phyloP scores from a whole-genome alignment of 202 grass and related monocot genomes.

The Dendrocalamus latiflorus region DNA sequence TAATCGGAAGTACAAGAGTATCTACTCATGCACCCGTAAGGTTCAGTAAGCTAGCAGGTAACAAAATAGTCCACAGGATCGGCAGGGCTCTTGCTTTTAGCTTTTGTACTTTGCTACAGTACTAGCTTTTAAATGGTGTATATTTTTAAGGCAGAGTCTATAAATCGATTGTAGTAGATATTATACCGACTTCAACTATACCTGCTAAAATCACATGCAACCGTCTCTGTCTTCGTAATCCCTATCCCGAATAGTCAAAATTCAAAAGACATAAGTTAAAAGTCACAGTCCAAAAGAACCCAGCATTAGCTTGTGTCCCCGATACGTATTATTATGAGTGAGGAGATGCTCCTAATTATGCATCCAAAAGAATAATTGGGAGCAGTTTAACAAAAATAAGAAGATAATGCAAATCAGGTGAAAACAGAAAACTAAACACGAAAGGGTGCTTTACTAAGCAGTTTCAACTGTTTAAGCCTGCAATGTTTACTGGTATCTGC shows the following conservation, averaged over 20 bases:
- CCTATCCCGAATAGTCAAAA: no score
- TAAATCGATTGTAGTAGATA: no score
- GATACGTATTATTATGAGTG: neutral
- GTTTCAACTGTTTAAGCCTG: neutral
- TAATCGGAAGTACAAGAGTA: neutral
- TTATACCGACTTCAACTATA: no score
- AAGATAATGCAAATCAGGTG: neutral
- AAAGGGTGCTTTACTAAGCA: neutral
- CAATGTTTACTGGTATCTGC: neutral
- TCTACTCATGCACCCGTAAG: neutral
- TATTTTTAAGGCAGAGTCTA: accelerated
- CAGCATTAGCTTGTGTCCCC: neutral
- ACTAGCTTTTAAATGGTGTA: no score
- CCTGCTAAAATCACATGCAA: no score
- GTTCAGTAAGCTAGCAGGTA: slow-evolving; percentile 6
- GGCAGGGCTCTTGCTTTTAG: no score
- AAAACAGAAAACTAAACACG: neutral
- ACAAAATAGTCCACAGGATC: neutral
- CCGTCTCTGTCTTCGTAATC: no score
- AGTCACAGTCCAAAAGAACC: no score
- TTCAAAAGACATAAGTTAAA: no score
- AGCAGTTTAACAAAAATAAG: neutral
- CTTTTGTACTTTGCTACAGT: no score
- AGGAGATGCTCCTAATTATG: slow-evolving; percentile 5
- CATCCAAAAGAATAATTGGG: neutral